These are phyloP conservation scores for Perkinsus marinus DNA, from an alignment of 169 alveolate genomes.

Conservation along the genomic window DNA sequence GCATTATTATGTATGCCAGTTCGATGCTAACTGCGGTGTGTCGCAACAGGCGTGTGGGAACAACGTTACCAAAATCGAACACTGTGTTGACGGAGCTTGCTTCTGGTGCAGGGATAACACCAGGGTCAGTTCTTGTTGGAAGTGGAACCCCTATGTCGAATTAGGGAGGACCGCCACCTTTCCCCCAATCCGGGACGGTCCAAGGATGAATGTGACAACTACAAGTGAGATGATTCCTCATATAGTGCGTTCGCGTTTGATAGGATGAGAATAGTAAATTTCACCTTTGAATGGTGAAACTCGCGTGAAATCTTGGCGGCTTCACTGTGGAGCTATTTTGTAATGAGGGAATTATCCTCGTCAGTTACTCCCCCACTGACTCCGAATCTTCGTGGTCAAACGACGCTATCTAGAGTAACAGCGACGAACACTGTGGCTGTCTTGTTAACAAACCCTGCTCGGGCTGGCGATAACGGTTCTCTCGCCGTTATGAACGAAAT, in stretches of 20 bases:
- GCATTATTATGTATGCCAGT: not conserved
- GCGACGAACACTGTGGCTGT: too few relatives aligned
- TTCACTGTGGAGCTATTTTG: too few relatives aligned
- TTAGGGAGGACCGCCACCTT: not conserved
- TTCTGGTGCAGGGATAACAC: not conserved
- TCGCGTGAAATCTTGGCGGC: too few relatives aligned
- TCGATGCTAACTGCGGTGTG: not conserved
- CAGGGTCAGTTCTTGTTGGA: not conserved
- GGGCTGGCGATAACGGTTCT: not conserved
- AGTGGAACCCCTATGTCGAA: not conserved
- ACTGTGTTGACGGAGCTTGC: not conserved
- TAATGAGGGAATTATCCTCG: too few relatives aligned
- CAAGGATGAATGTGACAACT: not conserved
- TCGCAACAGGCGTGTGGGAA: not conserved
- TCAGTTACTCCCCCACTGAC: too few relatives aligned
- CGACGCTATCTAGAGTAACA: too few relatives aligned
- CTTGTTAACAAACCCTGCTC: too few relatives aligned
- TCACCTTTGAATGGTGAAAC: too few relatives aligned
- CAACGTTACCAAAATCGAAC: not conserved
- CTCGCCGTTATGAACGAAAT: not conserved
- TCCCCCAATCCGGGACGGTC: not conserved
- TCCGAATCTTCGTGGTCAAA: too few relatives aligned
- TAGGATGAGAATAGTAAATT: too few relatives aligned
- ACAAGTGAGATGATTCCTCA: too few relatives aligned
- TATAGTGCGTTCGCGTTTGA: too few relatives aligned